Evolutionary conservation across 2,329 filamentous ascomycete species (phyloP), one percentile per base, ranked within the genome.

Genomic region (Aspergillus clavatus): DNA sequence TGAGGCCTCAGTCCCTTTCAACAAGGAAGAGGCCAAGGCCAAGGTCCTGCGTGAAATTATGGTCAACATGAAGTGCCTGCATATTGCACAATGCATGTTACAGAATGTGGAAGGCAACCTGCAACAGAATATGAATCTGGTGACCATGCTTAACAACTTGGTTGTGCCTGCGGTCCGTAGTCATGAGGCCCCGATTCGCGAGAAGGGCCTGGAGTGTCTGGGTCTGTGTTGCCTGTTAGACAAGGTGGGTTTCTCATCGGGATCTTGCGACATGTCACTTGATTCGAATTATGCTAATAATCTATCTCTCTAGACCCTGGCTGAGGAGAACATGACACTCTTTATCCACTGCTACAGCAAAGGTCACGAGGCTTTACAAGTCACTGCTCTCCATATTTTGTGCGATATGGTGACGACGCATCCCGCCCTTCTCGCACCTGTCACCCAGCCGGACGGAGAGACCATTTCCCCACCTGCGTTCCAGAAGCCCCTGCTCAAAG

Each of bases 331-430:
- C 64, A 74, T 97, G 52, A 85, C 82, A 0, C 78, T 98, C 3
- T 98, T 98, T 69, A 87, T 96, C 66, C 90, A 95, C 65, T 96
- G 95, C 73, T 96, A 94, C 71, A 86, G 76, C 68, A 95, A 95
- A 72, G 93, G 93, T 1, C 89, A 96, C 61, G 83, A 93, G 7
- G 83, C 85, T 0, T 76, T 98, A 29, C 91, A 97, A 66, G 87
- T 91, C 40, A 95, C 89, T 7, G 87, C 89, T 0, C 72, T 97
- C 24, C 89, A 97, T 53, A 94, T 95, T 51, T 79, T 98, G 24
- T 90, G 89, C 7, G 93, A 98, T 66, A 91, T 97, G 55, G 76
- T 97, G 39, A 89, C 90, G 42, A 87, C 89, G 1, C 89, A 97
- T 61, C 89, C 89, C 11, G 81, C 86, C 0, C 80, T 95, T 47